Evolutionary conservation across 1,284 basidiomycete species (phyloP).

Genomic region (Leccinum cinnamomeum): DNA sequence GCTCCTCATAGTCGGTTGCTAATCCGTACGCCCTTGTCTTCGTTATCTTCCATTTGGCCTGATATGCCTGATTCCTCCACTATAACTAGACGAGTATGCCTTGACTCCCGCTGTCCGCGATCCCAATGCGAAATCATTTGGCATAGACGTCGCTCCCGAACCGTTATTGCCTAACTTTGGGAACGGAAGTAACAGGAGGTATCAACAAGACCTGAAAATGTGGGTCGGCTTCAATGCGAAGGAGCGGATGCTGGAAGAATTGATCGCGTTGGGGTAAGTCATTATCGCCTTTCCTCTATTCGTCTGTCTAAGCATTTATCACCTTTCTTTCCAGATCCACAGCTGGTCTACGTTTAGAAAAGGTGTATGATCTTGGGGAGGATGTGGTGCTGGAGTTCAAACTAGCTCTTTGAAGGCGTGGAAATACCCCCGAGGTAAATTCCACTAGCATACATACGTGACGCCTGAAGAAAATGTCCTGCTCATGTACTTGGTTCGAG

Average conservation of each 20-base stretch:
- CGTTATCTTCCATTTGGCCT: not conserved
- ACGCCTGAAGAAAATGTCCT: too few relatives aligned
- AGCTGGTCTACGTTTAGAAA: not conserved
- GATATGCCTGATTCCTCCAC: not conserved
- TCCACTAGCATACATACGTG: not conserved
- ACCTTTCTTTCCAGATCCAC: not conserved
- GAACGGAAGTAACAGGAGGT: not conserved
- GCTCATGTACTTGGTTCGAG: too few relatives aligned
- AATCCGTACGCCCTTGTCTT: conserved; percentile 22
- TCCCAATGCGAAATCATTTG: not conserved
- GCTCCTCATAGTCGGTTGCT: conserved; percentile 27
- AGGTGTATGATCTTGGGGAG: not conserved
- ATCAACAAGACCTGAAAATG: not conserved
- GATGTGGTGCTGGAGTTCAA: not conserved
- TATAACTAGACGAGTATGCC: not conserved
- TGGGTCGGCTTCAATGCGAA: not conserved
- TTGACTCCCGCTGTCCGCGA: not conserved
- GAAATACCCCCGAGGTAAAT: not conserved
- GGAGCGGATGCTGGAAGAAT: not conserved
- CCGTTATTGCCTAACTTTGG: not conserved
- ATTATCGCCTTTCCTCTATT: not conserved
- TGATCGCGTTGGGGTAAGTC: not conserved
- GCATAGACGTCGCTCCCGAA: not conserved
- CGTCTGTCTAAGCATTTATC: not conserved
- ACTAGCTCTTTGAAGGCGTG: not conserved